phyloP scores from a whole-genome alignment of 108 stramenopile species.

The Cyclostephanos tholiformis region DNA sequence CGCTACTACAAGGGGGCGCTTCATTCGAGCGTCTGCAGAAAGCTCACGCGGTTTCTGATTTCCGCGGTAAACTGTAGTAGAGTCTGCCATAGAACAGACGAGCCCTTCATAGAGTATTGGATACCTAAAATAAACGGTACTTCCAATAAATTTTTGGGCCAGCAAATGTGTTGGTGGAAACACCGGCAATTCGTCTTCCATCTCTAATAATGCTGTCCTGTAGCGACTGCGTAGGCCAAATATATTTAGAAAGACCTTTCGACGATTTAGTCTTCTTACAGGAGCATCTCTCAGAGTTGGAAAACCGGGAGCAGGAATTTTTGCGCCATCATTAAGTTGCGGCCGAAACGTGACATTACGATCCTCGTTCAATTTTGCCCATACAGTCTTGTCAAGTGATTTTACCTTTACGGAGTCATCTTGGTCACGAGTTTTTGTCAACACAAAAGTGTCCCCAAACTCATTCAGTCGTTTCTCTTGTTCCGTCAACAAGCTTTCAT shows the following conservation, averaged over 20 bases:
- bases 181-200: constrained; percentile 62
- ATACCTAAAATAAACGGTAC: constrained; percentile 75
- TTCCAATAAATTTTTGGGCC: constrained; percentile 80
- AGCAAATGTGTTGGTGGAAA: constrained; percentile 59
- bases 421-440: constrained; percentile 43
- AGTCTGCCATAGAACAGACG: constrained; percentile 80
- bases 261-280: constrained; percentile 54
- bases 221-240: constrained; percentile 78
- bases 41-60: constrained; percentile 30
- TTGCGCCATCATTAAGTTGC: constrained; percentile 51
- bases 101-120: constrained; percentile 81
- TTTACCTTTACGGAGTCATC: constrained; percentile 40
- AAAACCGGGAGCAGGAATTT: constrained; percentile 70
- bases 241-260: constrained; percentile 69
- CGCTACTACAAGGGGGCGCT: constrained; percentile 44
- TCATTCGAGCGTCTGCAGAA: constrained; percentile 34
- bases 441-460: constrained; percentile 57
- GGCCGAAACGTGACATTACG: constrained; percentile 61
- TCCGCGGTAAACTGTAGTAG: constrained; percentile 59
- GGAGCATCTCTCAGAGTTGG: constrained; percentile 82
- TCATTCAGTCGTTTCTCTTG: constrained; percentile 70
- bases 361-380: constrained; percentile 41
- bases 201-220: constrained; percentile 73
- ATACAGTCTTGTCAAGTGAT: constrained; percentile 43
- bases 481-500: constrained; percentile 53